Evolutionary conservation across 2,329 filamentous ascomycete species (phyloP), one percentile per base, ranked within the genome.

Genomic region (Colletotrichum sublineola): DNA sequence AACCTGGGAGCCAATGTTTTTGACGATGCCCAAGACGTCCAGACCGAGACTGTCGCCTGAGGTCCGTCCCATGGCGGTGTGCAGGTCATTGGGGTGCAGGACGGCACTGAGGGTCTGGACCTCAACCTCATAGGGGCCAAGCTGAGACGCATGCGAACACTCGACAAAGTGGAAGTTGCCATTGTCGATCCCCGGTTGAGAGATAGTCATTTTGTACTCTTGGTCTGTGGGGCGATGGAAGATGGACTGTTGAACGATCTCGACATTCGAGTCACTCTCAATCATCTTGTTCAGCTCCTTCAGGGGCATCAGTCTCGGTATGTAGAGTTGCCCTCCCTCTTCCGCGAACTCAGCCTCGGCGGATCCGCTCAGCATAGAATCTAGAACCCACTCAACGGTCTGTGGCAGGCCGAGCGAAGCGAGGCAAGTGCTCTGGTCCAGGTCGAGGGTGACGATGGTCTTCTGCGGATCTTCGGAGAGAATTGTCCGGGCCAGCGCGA

Each of bases 401-500:
- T 82, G 73, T 0, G 56, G 67, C 12, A 78, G 70, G 12, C 84
- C 75, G 4, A 74, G 57, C 5, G 77, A 71, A 3, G 71, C 46
- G 0, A 55, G 6, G 2, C 75, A 68, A 2, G 80, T 79, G 5
- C 69, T 58, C 1, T 40, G 20, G 20, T 74, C 76, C 6, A 87
- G 48, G 63, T 88, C 86, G n/a, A 88, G 77, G 0, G 82, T 84
- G 14, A 83, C 77, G 20, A 88, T 79, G 0, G 74, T 77, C 74
- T 82, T 86, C 24, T 82, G 79, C 0, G 82, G 79, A 71, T 87
- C 83, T 58, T 89, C 87, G 0, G 87, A 88, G 58, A 84, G 82
- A 11, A 89, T 77, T 0, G 85, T 85, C 29, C 87, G 81, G 1
- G 84, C 81, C 20, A 89, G 76, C 1, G 83, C 86, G n/a, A 85